These are phyloP conservation scores for Sporothrix curviconia DNA, from an alignment of 2,329 filamentous ascomycete species.

Conservation along the genomic window DNA sequence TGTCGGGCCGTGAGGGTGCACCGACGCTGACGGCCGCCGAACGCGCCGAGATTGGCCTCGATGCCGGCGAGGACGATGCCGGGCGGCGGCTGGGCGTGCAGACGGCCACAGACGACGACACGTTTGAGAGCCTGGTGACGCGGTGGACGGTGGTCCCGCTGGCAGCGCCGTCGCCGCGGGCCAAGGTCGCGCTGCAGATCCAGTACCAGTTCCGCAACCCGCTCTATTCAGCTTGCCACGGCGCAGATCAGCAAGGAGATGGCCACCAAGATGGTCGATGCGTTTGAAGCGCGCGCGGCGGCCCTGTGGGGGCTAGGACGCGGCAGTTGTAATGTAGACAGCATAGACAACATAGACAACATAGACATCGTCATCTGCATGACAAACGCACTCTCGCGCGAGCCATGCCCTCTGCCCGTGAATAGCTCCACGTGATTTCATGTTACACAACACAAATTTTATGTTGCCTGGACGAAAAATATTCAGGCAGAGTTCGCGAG, in stretches of 20 bases:
- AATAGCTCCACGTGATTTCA: too few species aligned
- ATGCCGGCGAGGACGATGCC: slow-evolving; percentile 14
- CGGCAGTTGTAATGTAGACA: neutral
- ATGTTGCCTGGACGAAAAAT: too few species aligned
- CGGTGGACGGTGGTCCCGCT: slow-evolving; percentile 58
- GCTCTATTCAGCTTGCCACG: slow-evolving; percentile 77
- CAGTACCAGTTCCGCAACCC: slow-evolving; percentile 83
- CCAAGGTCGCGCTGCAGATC: slow-evolving; percentile 69
- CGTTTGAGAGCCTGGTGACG: slow-evolving; percentile 64
- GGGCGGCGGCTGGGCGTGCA: slow-evolving; percentile 13
- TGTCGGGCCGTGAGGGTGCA: slow-evolving; percentile 45
- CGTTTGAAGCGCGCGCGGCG: slow-evolving; percentile 77
- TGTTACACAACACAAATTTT: too few species aligned
- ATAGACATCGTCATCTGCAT: too few species aligned
- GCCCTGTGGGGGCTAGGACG: slow-evolving; percentile 31
- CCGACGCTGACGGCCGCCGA: slow-evolving; percentile 37
- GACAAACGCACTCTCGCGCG: too few species aligned
- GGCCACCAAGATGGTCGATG: slow-evolving; percentile 81
- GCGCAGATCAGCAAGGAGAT: slow-evolving; percentile 76
- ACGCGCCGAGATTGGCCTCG: slow-evolving; percentile 23
- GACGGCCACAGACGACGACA: slow-evolving; percentile 21
- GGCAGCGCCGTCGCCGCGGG: slow-evolving; percentile 39
- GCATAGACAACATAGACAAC: too few species aligned
- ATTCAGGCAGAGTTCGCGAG: too few species aligned
- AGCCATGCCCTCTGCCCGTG: too few species aligned